Evolutionary conservation across 768 basidiomycete genomes (phyloP), one percentile per base, ranked within the genome.

Genomic region (Phlegmacium glaucopus): DNA sequence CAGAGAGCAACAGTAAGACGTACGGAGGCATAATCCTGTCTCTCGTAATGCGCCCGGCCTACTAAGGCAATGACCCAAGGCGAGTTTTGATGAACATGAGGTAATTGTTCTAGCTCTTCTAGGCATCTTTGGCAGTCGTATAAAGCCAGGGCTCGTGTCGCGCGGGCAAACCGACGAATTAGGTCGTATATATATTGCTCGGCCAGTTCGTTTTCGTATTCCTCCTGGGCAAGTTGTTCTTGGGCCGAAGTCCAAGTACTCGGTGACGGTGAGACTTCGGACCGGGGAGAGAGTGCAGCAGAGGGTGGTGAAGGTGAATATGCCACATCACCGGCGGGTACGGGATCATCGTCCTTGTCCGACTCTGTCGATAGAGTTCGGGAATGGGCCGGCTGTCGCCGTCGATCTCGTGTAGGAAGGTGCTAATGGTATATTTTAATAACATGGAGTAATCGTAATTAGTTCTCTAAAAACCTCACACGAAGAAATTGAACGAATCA

Each of bases 21-120:
- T 70, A 97, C 94, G 68, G 85, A 80, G 51, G 81, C 74, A 71
- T 96, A 98, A 60, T 97, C 87, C 50, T 87, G 79, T 64, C 81
- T 77, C 66, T 98, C 96, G 66, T 92, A 96, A 61, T 91, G 85
- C 42, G 90, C 90, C 64, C 83, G 82, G 10, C 89, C 96, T 11
- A 88, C 77, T 76, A 94, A 81, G 13, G 85, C 81, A 58, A 94
- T 72, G 37, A 90, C 87, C 74, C 80, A 87, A 44, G 87, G 76
- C 32, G 86, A 86, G 47, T 80, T 72, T 61, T 88, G 84, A 48
- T 95, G 85, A 43, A 74, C 75, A 48, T 73, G 67, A 25, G 93
- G 90, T 53, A 99, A 70, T 57, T 75, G 72, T 61, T 89, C 87
- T 39, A 98, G 70, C 61, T 87, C 85, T 36, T 79, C 77, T 34